Base-by-base conservation (phyloP, 1,284 basidiomycete genomes). In the Erythrobasidium hasegawianum region DNA sequence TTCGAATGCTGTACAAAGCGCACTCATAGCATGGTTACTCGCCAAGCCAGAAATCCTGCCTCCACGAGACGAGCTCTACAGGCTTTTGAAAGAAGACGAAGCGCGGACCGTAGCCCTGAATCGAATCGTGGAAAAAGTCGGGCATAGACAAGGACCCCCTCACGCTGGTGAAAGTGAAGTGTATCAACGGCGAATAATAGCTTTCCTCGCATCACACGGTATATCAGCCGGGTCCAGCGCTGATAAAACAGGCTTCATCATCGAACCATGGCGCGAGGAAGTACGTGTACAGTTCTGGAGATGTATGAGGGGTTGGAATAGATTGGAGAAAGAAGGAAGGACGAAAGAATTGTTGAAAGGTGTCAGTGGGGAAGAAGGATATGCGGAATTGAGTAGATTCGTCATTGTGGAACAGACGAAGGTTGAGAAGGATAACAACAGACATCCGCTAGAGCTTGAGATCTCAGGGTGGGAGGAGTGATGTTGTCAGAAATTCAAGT, bases 221-320 rank as follows among this genome's bases (percentile, higher is more conserved):
- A 64, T 64, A n/a, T 33, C 41, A 9, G 54, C 55, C 14, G 61
- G 61, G 11, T 47, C 45, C 24, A 13, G 53, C 9, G 16, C 24
- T 11, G 49, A n/a, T 16, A 20, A 65, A 29, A 50, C 57, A 47
- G 64, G 64, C 10, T 27, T 65, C 5, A 47, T 59, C 1, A 57
- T 65, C 43, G 64, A 65, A 26, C 24, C 40, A 14, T 65, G 64
- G 64, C 56, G 64, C 2, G 47, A 53, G 45, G 56, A 65, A 56
- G 64, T 65, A 1, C 14, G 64, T 24, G 58, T 40, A 22, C 56
- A 65, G 39, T 65, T 65, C 38, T 65, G 64, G 64, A 55, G 43
- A 20, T 50, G 55, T 26, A 55, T 58, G 55, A 40, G 64, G 10
- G 54, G 53, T 9, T 65, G 64, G 64, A 57, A 41, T 24, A 33